Evolutionary conservation across 2,329 filamentous ascomycete species (phyloP), one percentile per base, ranked within the genome.

Genomic region (Pseudocercospora fuligena): DNA sequence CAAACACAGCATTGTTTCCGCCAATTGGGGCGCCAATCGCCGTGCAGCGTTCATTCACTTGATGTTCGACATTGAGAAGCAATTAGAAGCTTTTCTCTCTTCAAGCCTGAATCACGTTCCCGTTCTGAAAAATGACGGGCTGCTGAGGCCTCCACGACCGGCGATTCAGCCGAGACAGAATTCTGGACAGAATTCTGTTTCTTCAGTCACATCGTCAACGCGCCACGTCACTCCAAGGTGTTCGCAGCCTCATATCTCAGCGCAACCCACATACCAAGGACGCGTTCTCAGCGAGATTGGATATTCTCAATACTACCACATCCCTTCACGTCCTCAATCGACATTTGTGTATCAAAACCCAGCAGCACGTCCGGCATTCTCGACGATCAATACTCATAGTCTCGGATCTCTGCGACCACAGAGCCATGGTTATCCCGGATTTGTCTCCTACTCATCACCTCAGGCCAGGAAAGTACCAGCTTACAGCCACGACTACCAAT

Each of bases 41-140:
- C 61, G 60, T 23, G 33, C 43, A 29, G 66, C 66, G 6, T 68
- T 68, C 46, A 47, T 60, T 14, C 43, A 61, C 12, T 64, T 68
- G 21, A 62, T 66, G 27, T 61, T 60, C 12, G 63, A 66, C 11
- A 21, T 68, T 23, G 63, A 68, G 46, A 54, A 51, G 57, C 61
- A 61, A 57, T 59, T 68, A 7, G 63, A 67, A 14, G 31, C 31
- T 1, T 31, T 58, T 12, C 56, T 58, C n/a, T 58, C 56, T 19
- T 58, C 56, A 14, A 58, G 56, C 56, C 23, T 43, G n/a, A 36
- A 58, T 16, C 56, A 58, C 31, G 25, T 58, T 12, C 56, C 56
- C n/a, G 56, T 58, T 19, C 56, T 43, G 29, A 31, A 27, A 6
- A 58, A 58, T 19, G 31, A 58, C 31, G 56, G 31, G 7, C 43